A percentile compares a stretch with the other conserved stretches of the same genome.
Evolutionary conservation across 192 early-diverging fungal genomes (phyloP).

Genomic region (Chytriomyces confervae): DNA sequence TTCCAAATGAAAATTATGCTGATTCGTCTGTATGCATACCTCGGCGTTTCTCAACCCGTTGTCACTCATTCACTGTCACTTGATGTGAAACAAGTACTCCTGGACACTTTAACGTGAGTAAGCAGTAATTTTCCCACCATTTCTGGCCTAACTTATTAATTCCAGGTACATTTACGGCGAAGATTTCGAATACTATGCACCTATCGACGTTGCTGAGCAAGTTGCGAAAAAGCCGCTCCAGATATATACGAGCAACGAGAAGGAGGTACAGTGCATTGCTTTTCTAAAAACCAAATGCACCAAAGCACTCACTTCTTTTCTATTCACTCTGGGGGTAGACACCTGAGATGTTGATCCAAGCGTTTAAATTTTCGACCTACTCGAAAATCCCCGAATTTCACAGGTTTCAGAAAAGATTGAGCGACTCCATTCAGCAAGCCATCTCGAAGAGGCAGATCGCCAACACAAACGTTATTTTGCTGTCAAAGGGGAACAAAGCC

Average conservation of each 20-base stretch:
- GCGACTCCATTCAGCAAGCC: slow-evolving; percentile 75
- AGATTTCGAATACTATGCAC: slow-evolving; percentile 59
- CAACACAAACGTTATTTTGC: not conserved
- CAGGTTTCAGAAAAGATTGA: slow-evolving; percentile 75
- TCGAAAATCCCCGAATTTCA: slow-evolving; percentile 91
- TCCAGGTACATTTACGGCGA: slow-evolving; percentile 72
- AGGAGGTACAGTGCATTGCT: slow-evolving; percentile 59
- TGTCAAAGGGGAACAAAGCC: not conserved
- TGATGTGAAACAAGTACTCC: slow-evolving; percentile 91
- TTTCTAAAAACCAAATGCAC: not conserved
- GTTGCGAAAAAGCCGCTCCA: slow-evolving; percentile 65
- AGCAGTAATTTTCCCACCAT: not conserved
- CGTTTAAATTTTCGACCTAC: slow-evolving; percentile 82
- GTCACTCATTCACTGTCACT: slow-evolving; percentile 68
- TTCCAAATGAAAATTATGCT: slow-evolving; percentile 88
- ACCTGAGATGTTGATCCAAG: slow-evolving; percentile 85
- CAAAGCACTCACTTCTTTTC: not conserved
- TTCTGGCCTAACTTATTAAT: not conserved
- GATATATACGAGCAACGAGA: slow-evolving; percentile 79
- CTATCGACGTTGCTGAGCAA: slow-evolving; percentile 55
- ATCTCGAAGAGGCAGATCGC: slow-evolving; percentile 67
- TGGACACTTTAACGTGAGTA: slow-evolving; percentile 80
- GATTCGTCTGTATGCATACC: slow-evolving; percentile 76
- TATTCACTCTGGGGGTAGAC: slow-evolving; percentile 54
- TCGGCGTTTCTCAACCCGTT: slow-evolving; percentile 50